A percentile compares a stretch with the other conserved stretches of the same genome.
These are phyloP conservation scores for Peronospora destructor DNA, from an alignment of 352 stramenopile species.

Conservation along the genomic window DNA sequence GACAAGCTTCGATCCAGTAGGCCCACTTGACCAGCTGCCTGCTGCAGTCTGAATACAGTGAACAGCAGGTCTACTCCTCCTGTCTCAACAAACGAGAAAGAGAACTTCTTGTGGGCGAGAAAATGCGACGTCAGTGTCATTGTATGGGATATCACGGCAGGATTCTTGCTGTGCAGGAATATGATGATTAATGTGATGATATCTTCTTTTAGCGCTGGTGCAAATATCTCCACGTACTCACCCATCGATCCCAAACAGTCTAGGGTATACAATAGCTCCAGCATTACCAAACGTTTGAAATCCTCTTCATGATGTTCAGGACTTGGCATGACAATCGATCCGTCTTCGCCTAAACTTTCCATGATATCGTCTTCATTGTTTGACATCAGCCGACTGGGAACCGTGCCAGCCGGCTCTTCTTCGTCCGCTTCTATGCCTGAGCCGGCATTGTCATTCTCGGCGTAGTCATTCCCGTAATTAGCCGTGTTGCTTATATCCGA, in stretches of 20 bases:
- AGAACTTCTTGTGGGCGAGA: constrained; percentile 79
- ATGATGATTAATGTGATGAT: constrained; percentile 77
- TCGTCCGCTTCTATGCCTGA: constrained; percentile 22
- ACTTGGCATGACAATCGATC: constrained; percentile 22
- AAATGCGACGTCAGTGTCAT: constrained; percentile 85
- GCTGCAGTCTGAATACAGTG: constrained; percentile 44
- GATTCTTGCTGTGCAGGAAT: constrained; percentile 81
- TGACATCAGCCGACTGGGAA: constrained; percentile 19
- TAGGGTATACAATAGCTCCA: constrained; percentile 77
- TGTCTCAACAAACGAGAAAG: constrained; percentile 64
- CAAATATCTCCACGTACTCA: constrained; percentile 82
- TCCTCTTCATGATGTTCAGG: constrained; percentile 65
- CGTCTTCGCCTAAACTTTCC: constrained; percentile 22
- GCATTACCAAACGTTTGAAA: constrained; percentile 68
- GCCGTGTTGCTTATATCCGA: constrained; percentile 23
- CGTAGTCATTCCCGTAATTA: constrained; percentile 18
- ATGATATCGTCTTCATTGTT: constrained; percentile 23
- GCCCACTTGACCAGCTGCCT: constrained; percentile 48
- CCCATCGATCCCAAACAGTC: constrained; percentile 81
- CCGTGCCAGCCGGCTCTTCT: constrained; percentile 10
- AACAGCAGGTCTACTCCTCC: constrained; percentile 73
- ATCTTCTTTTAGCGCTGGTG: constrained; percentile 74
- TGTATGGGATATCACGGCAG: constrained; percentile 64
- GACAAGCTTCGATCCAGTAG: constrained; percentile 69
- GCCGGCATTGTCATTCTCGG: constrained; percentile 13